Base-by-base conservation (phyloP, 164 flowering plant genomes). In the Warburgia ugandensis region DNA sequence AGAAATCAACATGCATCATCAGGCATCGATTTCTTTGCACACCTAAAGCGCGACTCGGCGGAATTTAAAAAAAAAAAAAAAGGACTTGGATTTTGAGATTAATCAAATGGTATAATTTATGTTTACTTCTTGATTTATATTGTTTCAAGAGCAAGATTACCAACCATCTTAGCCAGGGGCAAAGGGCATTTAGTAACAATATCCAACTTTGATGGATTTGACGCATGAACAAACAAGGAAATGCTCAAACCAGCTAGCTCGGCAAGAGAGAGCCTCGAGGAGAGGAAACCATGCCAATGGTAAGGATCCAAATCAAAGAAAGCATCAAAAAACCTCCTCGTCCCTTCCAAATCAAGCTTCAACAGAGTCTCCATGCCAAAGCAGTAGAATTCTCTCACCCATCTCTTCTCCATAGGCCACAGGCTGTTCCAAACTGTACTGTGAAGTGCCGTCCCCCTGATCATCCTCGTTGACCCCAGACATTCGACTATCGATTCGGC, bases 281-380 rank as follows among this genome's bases (percentile, higher is more conserved):
- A 75, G 21, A 83, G 64, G 45, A 77, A 83, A 9, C 65, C 65
- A 36, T 81, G 74, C 87, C 85, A 84, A 21, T 73, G 68, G 19
- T 60, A 48, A 63, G 84, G 84, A 53, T 78, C 73, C 50, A 80
- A 64, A 60, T 77, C 81, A 60, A 87, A 78, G 64, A 86, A 87
- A 3, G 81, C 89, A 59, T 84, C 79, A 57, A 82, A 80, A 46
- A 87, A 82, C n/a, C 77, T 61, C 55, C 90, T 70, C 1, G 71
- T 79, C 42, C 81, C 85, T 26, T 69, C 50, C 66, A 82, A 60
- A 54, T 87, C 85, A n/a, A 84, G 81, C 66, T 74, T 72, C 76
- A 86, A 45, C 58, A 81, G 40, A 10, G 84, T 80, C 73, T 82
- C 90, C 96, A 82, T 84, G 20, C 96, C 87, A 49, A 86, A 83